Conservation (phyloP, 495 filamentous ascomycete genomes). For the Aspergillus hancockii region DNA sequence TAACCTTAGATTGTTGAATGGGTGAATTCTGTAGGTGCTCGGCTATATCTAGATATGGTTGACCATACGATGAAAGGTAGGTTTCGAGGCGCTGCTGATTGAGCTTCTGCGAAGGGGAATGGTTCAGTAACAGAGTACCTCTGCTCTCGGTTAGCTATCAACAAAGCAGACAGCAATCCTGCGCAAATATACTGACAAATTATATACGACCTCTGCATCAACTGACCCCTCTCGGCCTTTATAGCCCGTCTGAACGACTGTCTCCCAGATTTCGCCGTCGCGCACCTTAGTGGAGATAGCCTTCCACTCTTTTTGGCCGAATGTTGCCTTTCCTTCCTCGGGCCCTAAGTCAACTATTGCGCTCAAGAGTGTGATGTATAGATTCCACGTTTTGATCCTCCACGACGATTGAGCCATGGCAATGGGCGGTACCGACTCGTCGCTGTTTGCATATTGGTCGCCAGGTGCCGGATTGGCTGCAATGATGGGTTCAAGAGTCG, state of each 20-base stretch:
- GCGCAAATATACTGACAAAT: constrained; percentile 60
- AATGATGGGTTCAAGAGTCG: constrained; percentile 77
- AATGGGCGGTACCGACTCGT: constrained; percentile 57
- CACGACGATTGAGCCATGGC: constrained; percentile 70
- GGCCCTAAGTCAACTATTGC: constrained; percentile 82
- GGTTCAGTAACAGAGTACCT: constrained; percentile 82
- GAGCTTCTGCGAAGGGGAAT: constrained; percentile 75
- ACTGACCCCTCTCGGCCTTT: constrained; percentile 84
- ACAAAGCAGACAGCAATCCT: not conserved
- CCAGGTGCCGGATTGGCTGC: constrained; percentile 37
- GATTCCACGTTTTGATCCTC: constrained; percentile 93
- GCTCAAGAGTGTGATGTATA: constrained; percentile 92
- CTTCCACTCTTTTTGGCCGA: constrained; percentile 84
- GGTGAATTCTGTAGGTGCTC: constrained; percentile 51
- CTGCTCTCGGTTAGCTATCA: constrained; percentile 40
- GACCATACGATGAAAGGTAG: constrained; percentile 77
- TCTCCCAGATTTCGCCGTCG: constrained; percentile 88
- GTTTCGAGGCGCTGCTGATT: constrained; percentile 89
- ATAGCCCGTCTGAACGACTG: constrained; percentile 83
- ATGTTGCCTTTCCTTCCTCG: constrained; percentile 85
- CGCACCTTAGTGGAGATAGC: constrained; percentile 75
- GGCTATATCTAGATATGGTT: constrained; percentile 67
- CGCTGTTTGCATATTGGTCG: constrained; percentile 40
- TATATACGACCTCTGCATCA: constrained; percentile 92
- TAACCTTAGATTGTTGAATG: constrained; percentile 29